Evolutionary conservation across 495 filamentous ascomycete species (phyloP).

Genomic region (Aspergillus saccharolyticus): DNA sequence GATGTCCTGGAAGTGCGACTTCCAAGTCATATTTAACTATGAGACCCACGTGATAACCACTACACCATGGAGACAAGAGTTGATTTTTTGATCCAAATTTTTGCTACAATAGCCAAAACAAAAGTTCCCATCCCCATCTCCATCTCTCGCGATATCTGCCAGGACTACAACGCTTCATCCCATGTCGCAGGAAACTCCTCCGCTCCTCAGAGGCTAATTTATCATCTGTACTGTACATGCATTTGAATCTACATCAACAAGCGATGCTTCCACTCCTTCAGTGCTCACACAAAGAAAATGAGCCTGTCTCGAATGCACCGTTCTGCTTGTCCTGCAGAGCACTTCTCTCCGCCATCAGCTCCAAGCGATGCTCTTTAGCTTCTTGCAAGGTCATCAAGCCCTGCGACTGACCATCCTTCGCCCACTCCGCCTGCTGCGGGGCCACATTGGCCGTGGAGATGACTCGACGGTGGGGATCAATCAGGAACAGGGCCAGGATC

Average conservation of each 20-base stretch:
- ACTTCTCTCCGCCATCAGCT: constrained; percentile 4
- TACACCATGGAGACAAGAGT: constrained; percentile 1
- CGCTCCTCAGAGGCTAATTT: no score
- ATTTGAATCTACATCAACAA: no score
- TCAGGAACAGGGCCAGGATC: constrained; percentile 53
- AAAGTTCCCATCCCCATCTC: no score
- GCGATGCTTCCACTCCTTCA: no score
- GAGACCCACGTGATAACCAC: background rate
- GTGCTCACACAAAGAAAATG: background rate
- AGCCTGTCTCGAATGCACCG: background rate
- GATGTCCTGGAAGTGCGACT: constrained; percentile 1
- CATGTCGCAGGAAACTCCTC: no score
- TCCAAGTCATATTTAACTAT: background rate
- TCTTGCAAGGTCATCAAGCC: constrained; percentile 8
- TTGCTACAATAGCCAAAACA: no score
- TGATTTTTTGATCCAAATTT: no score
- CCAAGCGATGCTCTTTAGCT: constrained; percentile 3
- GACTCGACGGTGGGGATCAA: constrained; percentile 49
- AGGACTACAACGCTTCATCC: no score
- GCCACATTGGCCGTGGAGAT: constrained; percentile 53
- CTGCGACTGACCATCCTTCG: constrained; percentile 16
- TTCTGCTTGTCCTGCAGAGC: background rate
- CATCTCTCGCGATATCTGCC: no score
- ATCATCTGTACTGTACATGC: no score
- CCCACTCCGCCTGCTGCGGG: constrained; percentile 44